Percentiles rank a stretch among this genome's conserved stretches.
These are phyloP conservation scores for Ailanthus altissimus DNA, from an alignment of 345 rosid species.

Conservation along the genomic window DNA sequence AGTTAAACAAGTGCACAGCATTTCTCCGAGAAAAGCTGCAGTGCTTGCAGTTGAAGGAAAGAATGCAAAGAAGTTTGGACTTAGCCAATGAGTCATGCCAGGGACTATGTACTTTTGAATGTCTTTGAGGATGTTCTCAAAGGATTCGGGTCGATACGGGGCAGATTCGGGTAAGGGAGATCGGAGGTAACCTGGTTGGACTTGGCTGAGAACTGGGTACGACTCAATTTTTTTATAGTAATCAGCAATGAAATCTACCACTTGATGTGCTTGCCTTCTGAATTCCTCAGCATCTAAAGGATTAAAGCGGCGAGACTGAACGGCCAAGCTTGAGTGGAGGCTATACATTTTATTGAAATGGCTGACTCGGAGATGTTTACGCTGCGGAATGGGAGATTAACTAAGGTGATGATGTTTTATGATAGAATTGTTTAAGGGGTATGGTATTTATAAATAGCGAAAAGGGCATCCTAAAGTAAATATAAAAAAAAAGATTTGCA, in stretches of 20 bases:
- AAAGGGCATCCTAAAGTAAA: no score
- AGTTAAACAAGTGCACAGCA: constrained; percentile 42
- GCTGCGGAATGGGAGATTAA: not conserved
- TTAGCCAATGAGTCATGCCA: constrained; percentile 52
- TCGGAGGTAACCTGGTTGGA: constrained; percentile 33
- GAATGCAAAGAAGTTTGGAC: constrained; percentile 51
- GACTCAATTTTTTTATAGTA: constrained; percentile 42
- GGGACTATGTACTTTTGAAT: constrained; percentile 39
- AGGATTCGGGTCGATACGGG: constrained; percentile 32
- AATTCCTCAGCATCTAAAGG: constrained; percentile 43
- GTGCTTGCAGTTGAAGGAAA: constrained; percentile 36
- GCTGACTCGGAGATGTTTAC: not conserved
- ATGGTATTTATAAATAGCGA: no score
- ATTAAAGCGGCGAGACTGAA: constrained; percentile 25
- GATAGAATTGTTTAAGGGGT: no score
- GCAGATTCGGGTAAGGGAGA: constrained; percentile 28
- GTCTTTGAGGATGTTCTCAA: constrained; percentile 33
- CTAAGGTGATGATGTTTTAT: not conserved
- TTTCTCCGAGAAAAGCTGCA: constrained; percentile 44
- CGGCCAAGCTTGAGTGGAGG: constrained; percentile 22
- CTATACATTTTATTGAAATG: constrained; percentile 29
- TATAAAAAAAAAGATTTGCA: no score
- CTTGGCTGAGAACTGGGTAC: constrained; percentile 53
- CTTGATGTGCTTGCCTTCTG: constrained; percentile 38
- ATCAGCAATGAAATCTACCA: constrained; percentile 57